These are phyloP conservation scores for Setaria italica DNA, from an alignment of 202 grass and related monocot species.

Conservation along the genomic window DNA sequence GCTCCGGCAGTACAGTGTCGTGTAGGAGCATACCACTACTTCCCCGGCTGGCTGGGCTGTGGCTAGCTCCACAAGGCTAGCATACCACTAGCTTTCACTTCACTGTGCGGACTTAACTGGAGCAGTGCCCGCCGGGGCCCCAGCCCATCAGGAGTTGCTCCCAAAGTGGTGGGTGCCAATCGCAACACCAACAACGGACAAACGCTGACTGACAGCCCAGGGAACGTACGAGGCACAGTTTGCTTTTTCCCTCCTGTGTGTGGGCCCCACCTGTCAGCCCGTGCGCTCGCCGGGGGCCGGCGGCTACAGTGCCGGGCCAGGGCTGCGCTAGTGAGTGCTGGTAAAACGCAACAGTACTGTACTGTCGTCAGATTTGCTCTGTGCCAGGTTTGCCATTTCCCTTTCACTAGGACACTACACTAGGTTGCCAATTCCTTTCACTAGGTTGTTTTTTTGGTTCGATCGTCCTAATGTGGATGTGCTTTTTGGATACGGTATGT, in stretches of 20 bases:
- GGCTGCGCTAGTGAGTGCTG: too few species aligned
- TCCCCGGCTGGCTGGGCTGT: too few species aligned
- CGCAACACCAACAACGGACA: slow-evolving; percentile 28
- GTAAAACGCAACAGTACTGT: background rate
- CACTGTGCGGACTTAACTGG: slow-evolving; percentile 21
- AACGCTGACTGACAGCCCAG: slow-evolving; percentile 30
- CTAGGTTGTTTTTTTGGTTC: too few species aligned
- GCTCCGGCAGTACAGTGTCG: background rate
- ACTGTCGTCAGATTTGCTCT: background rate
- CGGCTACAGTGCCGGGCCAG: background rate
- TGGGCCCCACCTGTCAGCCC: background rate
- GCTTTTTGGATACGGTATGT: too few species aligned
- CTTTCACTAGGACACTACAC: background rate
- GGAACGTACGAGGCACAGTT: background rate
- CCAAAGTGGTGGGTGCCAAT: slow-evolving; percentile 23
- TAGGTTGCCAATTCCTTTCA: too few species aligned
- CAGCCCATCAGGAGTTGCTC: background rate
- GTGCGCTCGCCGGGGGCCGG: background rate
- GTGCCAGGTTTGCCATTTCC: background rate
- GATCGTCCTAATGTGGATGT: too few species aligned
- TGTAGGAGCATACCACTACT: background rate
- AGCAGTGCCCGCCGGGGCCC: background rate
- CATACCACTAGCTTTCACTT: slow-evolving; percentile 29
- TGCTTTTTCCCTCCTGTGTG: too few species aligned
- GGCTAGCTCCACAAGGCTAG: slow-evolving; percentile 21